These are phyloP conservation scores for Thermomucor indicae-seudaticae DNA, from an alignment of 371 early-diverging fungal species.

Conservation along the genomic window DNA sequence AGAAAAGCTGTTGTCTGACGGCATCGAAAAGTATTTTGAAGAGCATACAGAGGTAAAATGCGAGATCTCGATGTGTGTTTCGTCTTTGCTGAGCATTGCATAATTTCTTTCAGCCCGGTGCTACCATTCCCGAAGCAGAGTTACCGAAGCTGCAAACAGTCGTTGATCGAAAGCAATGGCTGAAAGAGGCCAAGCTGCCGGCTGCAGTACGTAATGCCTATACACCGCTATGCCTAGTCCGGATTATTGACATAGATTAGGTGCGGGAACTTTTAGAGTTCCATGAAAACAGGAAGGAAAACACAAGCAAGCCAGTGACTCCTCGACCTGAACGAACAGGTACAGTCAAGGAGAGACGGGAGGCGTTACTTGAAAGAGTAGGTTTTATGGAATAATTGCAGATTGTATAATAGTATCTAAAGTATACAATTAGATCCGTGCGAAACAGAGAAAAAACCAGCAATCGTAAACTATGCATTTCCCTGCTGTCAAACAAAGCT, in stretches of 20 bases:
- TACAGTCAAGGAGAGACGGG: conserved; percentile 28
- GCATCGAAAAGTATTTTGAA: conserved; percentile 19
- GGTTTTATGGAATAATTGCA: not conserved
- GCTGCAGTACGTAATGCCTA: conserved; percentile 18
- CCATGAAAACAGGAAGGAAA: conserved; percentile 23
- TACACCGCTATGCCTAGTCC: not conserved
- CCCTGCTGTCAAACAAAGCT: too few relatives aligned
- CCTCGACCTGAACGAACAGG: conserved; percentile 22
- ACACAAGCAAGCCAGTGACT: conserved; percentile 3
- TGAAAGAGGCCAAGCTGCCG: conserved; percentile 25
- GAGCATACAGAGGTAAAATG: conserved; percentile 16
- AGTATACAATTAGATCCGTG: conserved; percentile 6
- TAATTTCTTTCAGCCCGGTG: conserved; percentile 6
- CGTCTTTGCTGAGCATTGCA: not conserved
- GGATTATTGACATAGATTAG: not conserved
- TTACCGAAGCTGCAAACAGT: conserved; percentile 26
- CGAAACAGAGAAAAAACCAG: conserved; percentile 9
- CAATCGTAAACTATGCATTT: too few relatives aligned
- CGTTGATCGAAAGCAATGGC: conserved; percentile 30
- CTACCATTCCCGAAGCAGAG: conserved; percentile 32
- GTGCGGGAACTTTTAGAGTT: conserved; percentile 20
- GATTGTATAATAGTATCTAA: not conserved
- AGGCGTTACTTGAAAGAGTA: conserved; percentile 33
- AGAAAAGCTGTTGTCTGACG: conserved; percentile 10
- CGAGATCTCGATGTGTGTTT: not conserved